Evolutionary conservation across 192 early-diverging fungal species (phyloP), one percentile per base, ranked within the genome.

Genomic region (Martensiomyces pterosporus): DNA sequence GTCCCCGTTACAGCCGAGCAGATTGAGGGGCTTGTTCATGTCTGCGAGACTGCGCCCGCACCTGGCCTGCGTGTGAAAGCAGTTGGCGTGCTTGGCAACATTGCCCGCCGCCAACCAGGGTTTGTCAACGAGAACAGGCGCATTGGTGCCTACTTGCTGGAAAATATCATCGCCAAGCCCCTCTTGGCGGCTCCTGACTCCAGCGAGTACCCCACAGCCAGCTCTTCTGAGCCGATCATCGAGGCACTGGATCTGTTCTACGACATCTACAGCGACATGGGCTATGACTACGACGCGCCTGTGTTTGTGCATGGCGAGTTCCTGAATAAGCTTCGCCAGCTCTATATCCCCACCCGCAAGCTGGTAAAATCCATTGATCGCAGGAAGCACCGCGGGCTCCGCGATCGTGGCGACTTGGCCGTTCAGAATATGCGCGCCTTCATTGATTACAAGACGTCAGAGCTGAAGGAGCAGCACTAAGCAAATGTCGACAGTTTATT

Each of bases 201-300:
- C 18, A 15, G 32, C 32, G 25, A 12, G 9, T 7, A 24, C 14
- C 42, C 13, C 17, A 39, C 42, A 3, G 39, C 37, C 34, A 26
- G 16, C 4, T 43, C 27, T 4, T 39, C 55, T 16, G 75, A 78
- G 52, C 59, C 62, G 1, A 47, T 83, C 12, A 60, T 82, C 1
- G 93, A 95, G 59, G 85, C 84, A 0, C 55, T 97, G 54, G 90
- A 95, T 49, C 80, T 83, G 17, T 60, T 97, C 27, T 95, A 78
- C 51, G 94, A 97, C 53, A 82, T 95, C 18, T 97, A 94, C 60
- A 79, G 80, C 26, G 94, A 97, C 48, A 73, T 57, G 21, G 80
- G 47, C 9, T 94, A 79, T 58, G 86, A 90, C 53, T 94, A 94
- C 50, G 89, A 95, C 55, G 54, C 57, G 27, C 85, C 89, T 1